A percentile compares a stretch with the other conserved stretches of the same genome.
Conservation (phyloP, 805 yeast genomes). For the Lipomyces chichibuensis region DNA sequence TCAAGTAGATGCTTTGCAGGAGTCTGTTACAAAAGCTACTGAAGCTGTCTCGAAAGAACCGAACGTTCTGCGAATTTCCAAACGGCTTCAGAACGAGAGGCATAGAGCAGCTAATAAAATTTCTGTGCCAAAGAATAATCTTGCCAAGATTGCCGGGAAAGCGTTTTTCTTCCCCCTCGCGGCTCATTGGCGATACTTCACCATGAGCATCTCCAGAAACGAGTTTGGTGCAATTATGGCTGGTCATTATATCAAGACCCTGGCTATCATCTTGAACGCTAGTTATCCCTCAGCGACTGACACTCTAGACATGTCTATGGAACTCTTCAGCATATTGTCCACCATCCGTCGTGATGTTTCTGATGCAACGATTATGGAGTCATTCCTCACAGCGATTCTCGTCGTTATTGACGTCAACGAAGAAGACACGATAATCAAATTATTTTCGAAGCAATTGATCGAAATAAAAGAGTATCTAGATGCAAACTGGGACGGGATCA, state of each 20-base stretch:
- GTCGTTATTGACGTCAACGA: constrained; percentile 43
- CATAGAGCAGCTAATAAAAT: constrained; percentile 22
- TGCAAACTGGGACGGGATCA: constrained; percentile 40
- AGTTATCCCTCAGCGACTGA: constrained; percentile 60
- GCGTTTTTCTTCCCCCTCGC: constrained; percentile 59
- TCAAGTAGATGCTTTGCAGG: constrained; percentile 37
- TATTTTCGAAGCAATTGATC: constrained; percentile 41
- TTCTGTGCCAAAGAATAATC: constrained; percentile 40
- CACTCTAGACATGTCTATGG: constrained; percentile 60
- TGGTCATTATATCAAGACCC: constrained; percentile 62
- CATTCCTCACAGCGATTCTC: constrained; percentile 41
- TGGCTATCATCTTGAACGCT: constrained; percentile 59
- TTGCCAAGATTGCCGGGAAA: constrained; percentile 51
- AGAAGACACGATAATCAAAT: constrained; percentile 34
- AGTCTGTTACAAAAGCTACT: constrained; percentile 36
- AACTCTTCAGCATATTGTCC: constrained; percentile 48
- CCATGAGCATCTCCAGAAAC: constrained; percentile 54
- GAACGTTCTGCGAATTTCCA: constrained; percentile 41
- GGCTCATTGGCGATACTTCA: constrained; percentile 50
- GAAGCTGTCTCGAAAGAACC: constrained; percentile 39
- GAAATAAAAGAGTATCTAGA: constrained; percentile 42
- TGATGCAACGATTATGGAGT: constrained; percentile 38
- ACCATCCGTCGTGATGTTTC: constrained; percentile 16
- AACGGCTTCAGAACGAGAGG: constrained; percentile 34
- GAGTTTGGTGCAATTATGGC: constrained; percentile 55